Evolutionary conservation across 768 basidiomycete species (phyloP).

Genomic region (Boletus pseudo-olivaceus): DNA sequence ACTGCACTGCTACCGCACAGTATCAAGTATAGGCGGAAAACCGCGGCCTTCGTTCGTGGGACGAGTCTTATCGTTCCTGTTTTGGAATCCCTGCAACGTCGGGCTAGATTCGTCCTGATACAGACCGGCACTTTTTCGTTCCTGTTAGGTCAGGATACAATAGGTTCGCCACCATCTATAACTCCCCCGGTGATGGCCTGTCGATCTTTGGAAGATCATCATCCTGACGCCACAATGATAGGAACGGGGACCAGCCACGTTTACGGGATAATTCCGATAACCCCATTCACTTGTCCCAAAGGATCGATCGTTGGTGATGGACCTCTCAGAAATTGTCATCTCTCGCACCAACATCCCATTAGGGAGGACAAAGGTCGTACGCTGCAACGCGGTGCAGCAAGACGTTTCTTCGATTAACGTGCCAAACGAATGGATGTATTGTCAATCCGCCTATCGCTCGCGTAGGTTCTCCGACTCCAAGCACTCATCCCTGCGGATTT

Average conservation of each 20-base stretch:
- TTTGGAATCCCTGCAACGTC: background rate
- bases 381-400: background rate
- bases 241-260: background rate
- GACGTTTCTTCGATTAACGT: background rate
- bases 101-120: constrained; percentile 8
- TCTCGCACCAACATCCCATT: background rate
- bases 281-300: background rate
- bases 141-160: background rate
- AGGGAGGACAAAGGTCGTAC: background rate
- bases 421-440: background rate
- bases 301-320: constrained; percentile 1
- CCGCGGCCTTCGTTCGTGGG: constrained; percentile 10
- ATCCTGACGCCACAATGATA: background rate
- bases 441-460: background rate
- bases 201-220: constrained; percentile 13
- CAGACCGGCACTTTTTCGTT: background rate
- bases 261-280: background rate
- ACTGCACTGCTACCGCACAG: background rate
- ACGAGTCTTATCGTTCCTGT: constrained; percentile 2
- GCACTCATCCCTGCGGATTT: background rate
- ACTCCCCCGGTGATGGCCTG: constrained; percentile 1
- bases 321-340: too few species aligned
- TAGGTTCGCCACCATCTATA: background rate
- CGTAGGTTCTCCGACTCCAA: background rate
- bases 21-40: background rate